A percentile compares a stretch with the other conserved stretches of the same genome.
Evolutionary conservation across 352 stramenopile genomes (phyloP).

Genomic region (Phytophthora tentaculata): DNA sequence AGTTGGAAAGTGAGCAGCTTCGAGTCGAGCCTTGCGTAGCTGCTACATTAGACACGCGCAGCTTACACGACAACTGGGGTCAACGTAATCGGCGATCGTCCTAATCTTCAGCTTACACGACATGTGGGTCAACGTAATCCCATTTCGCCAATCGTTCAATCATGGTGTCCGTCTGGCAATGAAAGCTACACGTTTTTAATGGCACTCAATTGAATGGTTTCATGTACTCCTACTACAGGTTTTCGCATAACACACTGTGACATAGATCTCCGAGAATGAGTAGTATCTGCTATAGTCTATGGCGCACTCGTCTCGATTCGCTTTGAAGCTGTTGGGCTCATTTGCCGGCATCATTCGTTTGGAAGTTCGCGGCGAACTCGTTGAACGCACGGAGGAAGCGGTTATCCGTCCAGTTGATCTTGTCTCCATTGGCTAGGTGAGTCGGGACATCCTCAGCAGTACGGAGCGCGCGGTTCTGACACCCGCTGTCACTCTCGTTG

Average conservation of each 20-base stretch:
- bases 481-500: constrained; percentile 19
- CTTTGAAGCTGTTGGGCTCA: constrained; percentile 9
- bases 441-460: constrained; percentile 24
- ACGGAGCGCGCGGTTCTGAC: constrained; percentile 36
- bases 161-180: neutral
- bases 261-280: constrained; percentile 10
- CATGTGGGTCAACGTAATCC: neutral
- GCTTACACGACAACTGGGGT: constrained; percentile 10
- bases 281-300: constrained; percentile 4
- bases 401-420: constrained; percentile 40
- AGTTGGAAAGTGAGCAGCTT: constrained; percentile 22
- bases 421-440: constrained; percentile 23
- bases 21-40: neutral
- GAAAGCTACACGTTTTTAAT: too few species aligned
- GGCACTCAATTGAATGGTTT: constrained; percentile 10
- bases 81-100: constrained; percentile 2
- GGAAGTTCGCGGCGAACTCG: constrained; percentile 33
- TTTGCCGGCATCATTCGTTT: constrained; percentile 7
- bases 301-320: constrained; percentile 11
- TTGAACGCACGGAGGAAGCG: constrained; percentile 44
- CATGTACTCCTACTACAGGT: neutral
- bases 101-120: constrained; percentile 13
- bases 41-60: neutral
- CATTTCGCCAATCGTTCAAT: constrained; percentile 17
- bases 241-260: constrained; percentile 6